phyloP scores from a whole-genome alignment of 352 stramenopile species.

The Thalassiosira livingstoniorum region DNA sequence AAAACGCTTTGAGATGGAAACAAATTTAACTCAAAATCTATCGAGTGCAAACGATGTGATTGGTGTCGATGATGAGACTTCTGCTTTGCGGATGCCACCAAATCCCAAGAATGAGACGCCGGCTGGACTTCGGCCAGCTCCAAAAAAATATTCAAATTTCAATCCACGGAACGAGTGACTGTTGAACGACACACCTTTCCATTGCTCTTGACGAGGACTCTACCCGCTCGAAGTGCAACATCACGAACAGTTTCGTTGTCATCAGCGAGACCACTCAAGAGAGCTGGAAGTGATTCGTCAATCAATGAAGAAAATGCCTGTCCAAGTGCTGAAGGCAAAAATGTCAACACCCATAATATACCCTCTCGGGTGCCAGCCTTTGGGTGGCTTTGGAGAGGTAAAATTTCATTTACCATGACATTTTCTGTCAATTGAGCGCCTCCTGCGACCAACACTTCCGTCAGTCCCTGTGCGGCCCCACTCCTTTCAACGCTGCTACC shows the following conservation, averaged over 20 bases:
- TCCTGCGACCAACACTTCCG: conserved; percentile 90
- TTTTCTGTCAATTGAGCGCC: conserved; percentile 79
- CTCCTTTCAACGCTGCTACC: conserved; percentile 95
- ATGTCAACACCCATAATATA: conserved; percentile 98
- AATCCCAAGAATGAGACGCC: no score
- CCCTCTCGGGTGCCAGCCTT: conserved; percentile 96
- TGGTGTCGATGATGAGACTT: no score
- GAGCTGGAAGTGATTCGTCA: conserved; percentile 93
- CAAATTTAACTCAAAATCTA: no score
- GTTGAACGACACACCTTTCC: no score
- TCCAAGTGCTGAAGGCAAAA: conserved; percentile 95
- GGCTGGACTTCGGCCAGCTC: no score
- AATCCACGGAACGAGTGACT: no score
- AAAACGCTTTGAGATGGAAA: no score
- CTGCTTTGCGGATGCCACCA: no score
- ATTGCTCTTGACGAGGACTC: conserved; percentile 97
- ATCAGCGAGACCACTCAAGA: conserved; percentile 97
- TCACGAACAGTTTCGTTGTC: conserved; percentile 98
- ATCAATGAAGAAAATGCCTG: conserved; percentile 93
- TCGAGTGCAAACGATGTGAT: no score
- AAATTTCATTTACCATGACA: conserved; percentile 92
- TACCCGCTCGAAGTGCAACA: conserved; percentile 94
- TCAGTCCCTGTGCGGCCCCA: conserved; percentile 97
- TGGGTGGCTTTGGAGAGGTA: conserved; percentile 93
- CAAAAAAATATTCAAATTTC: no score